A percentile compares a stretch with the other conserved stretches of the same genome.
These are phyloP conservation scores for Macrocystidia cucumis DNA, from an alignment of 1,284 basidiomycete species.

Conservation along the genomic window DNA sequence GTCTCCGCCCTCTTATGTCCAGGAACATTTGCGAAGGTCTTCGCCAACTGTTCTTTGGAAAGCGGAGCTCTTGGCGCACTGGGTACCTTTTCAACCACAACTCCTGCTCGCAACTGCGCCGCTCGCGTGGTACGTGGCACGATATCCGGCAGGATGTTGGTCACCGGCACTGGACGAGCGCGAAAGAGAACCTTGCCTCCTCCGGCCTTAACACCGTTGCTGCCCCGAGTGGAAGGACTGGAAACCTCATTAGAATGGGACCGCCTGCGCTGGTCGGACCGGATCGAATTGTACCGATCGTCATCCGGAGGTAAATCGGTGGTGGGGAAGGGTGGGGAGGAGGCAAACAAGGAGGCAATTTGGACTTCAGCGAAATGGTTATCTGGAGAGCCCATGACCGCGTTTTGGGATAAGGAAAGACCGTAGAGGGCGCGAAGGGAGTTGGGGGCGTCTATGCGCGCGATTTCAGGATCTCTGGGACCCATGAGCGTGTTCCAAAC, in stretches of 20 bases:
- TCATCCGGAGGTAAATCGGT: constrained; percentile 57
- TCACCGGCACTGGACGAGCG: constrained; percentile 64
- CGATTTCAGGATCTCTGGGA: constrained; percentile 47
- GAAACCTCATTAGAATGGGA: no score
- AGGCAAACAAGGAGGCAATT: constrained; percentile 67
- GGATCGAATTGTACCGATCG: constrained; percentile 31
- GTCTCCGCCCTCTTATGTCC: constrained; percentile 65
- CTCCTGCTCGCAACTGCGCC: constrained; percentile 65
- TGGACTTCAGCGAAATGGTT: constrained; percentile 61
- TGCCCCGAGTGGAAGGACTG: constrained; percentile 33
- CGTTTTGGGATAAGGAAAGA: constrained; percentile 45
- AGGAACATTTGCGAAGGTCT: constrained; percentile 68
- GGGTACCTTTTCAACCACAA: constrained; percentile 27
- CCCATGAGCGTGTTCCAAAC: constrained; percentile 73
- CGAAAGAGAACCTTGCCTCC: constrained; percentile 48
- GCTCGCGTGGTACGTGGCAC: constrained; percentile 73
- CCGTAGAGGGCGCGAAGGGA: constrained; percentile 66
- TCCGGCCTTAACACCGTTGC: constrained; percentile 32
- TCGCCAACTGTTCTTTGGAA: constrained; percentile 49
- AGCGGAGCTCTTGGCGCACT: constrained; percentile 35
- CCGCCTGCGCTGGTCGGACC: no score
- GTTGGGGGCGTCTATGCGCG: constrained; percentile 45
- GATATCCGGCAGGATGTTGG: constrained; percentile 56
- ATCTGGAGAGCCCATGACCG: constrained; percentile 63
- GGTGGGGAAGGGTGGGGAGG: constrained; percentile 68